phyloP scores from a whole-genome alignment of 768 basidiomycete species.

The Boletus patriciae region DNA sequence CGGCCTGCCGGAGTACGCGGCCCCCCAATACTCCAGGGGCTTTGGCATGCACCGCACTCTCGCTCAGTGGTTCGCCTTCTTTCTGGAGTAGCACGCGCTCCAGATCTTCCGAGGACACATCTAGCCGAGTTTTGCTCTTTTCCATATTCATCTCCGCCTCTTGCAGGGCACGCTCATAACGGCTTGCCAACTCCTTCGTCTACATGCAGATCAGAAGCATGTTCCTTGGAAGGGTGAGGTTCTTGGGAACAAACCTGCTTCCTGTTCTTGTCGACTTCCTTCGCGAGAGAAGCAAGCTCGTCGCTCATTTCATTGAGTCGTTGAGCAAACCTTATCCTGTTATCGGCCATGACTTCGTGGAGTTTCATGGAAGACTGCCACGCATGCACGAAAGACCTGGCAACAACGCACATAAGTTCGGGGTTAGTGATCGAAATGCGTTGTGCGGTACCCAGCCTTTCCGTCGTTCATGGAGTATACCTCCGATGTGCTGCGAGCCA shows the following conservation, averaged over 20 bases:
- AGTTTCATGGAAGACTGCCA: slow-evolving; percentile 87
- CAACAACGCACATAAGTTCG: slow-evolving; percentile 13
- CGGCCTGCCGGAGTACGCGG: slow-evolving; percentile 85
- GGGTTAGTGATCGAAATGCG: slow-evolving; percentile 1
- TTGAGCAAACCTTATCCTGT: slow-evolving; percentile 80
- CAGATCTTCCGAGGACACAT: slow-evolving; percentile 88
- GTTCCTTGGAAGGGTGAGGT: neutral
- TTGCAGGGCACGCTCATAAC: slow-evolving; percentile 85
- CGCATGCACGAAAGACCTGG: slow-evolving; percentile 65
- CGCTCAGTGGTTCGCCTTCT: slow-evolving; percentile 90
- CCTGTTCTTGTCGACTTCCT: slow-evolving; percentile 93
- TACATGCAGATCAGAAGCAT: slow-evolving; percentile 31
- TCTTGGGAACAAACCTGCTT: slow-evolving; percentile 60
- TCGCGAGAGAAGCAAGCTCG: slow-evolving; percentile 79
- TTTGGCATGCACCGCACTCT: slow-evolving; percentile 68
- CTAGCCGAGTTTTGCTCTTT: slow-evolving; percentile 84
- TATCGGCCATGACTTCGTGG: slow-evolving; percentile 89
- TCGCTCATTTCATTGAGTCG: slow-evolving; percentile 96
- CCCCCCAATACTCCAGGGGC: slow-evolving; percentile 58
- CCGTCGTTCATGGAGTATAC: slow-evolving; percentile 85
- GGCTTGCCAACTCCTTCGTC: slow-evolving; percentile 88
- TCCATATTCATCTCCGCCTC: slow-evolving; percentile 87
- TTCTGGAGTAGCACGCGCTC: slow-evolving; percentile 91
- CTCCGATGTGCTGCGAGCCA: slow-evolving; percentile 76
- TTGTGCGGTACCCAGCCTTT: slow-evolving; percentile 79